A percentile compares a stretch with the other conserved stretches of the same genome.
Conservation (phyloP, 139 green algal species). For the Raphidocelis subcapitata region DNA sequence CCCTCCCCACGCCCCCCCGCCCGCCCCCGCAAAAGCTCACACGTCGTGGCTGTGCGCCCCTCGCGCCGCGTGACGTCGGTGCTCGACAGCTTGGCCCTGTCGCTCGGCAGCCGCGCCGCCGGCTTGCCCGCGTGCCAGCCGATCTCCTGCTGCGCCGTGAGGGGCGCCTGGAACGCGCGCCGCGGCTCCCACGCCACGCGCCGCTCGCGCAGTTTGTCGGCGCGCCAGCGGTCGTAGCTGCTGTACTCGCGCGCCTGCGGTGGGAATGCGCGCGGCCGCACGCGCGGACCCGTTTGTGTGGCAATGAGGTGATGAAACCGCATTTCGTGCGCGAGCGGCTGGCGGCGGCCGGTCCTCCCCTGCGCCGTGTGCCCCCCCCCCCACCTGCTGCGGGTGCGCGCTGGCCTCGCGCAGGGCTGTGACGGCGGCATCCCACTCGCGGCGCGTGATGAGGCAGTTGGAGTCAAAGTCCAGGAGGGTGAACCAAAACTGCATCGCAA, state of each 20-base stretch:
- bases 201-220: slow-evolving; percentile 13
- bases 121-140: slow-evolving; percentile 23
- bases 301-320: no score
- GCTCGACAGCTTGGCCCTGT: slow-evolving; percentile 3
- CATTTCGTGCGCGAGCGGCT: no score
- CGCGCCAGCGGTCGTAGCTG: slow-evolving; percentile 15
- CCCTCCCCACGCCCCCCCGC: no score
- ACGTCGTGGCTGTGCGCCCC: slow-evolving; percentile 12
- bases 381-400: slow-evolving; percentile 7
- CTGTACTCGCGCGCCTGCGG: slow-evolving; percentile 12
- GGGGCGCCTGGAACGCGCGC: slow-evolving; percentile 10
- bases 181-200: slow-evolving; percentile 21
- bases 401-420: slow-evolving; percentile 6
- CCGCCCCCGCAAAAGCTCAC: no score
- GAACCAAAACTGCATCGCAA: slow-evolving; percentile 21
- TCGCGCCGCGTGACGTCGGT: slow-evolving; percentile 26
- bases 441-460: slow-evolving; percentile 8
- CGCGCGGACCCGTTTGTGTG: no score
- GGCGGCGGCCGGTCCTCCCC: no score
- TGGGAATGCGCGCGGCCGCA: no score
- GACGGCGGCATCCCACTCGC: slow-evolving; percentile 10
- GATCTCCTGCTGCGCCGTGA: slow-evolving; percentile 20
- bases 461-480: slow-evolving; percentile 18
- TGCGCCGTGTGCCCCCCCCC: no score
- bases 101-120: neutral